A percentile compares a stretch with the other conserved stretches of the same genome.
These are phyloP conservation scores for Entophlyctis luteolus DNA, from an alignment of 192 early-diverging fungal species.

Conservation along the genomic window DNA sequence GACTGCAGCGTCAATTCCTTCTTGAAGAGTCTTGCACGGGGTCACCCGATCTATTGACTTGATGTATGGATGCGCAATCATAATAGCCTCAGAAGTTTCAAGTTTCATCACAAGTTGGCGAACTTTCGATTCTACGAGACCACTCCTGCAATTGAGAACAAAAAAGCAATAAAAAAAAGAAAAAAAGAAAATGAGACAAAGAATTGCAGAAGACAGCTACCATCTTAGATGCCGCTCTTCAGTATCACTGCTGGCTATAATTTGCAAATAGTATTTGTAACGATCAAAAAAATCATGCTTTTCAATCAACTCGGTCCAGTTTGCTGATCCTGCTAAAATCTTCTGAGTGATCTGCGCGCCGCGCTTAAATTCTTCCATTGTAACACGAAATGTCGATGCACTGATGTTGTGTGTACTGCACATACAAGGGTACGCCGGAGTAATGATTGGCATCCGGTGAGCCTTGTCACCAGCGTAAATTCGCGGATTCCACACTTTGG, in stretches of 20 bases:
- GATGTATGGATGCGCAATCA: conserved; percentile 84
- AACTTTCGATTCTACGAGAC: conserved; percentile 86
- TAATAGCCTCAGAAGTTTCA: conserved; percentile 70
- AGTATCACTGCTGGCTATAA: conserved; percentile 73
- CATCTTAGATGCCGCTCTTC: conserved; percentile 74
- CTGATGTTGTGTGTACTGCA: conserved; percentile 97
- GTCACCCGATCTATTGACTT: conserved; percentile 76
- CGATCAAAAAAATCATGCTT: conserved; percentile 81
- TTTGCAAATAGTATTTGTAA: conserved; percentile 87
- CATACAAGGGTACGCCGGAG: conserved; percentile 97
- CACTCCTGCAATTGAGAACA: conserved; percentile 52
- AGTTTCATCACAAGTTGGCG: conserved; percentile 81
- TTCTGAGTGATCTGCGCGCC: conserved; percentile 71
- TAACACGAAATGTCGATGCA: conserved; percentile 75
- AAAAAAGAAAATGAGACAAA: not conserved
- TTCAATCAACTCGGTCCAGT: conserved; percentile 83
- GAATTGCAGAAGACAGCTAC: conserved; percentile 25
- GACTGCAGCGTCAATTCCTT: conserved; percentile 57
- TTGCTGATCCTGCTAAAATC: conserved; percentile 68
- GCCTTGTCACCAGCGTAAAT: conserved; percentile 71
- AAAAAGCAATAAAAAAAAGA: not conserved
- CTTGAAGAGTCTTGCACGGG: conserved; percentile 60
- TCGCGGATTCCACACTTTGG: conserved; percentile 94
- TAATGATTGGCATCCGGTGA: conserved; percentile 97
- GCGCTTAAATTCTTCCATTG: conserved; percentile 77